Evolutionary conservation across 306 rosid genomes (phyloP).

Genomic region (Dryas alaskensis): DNA sequence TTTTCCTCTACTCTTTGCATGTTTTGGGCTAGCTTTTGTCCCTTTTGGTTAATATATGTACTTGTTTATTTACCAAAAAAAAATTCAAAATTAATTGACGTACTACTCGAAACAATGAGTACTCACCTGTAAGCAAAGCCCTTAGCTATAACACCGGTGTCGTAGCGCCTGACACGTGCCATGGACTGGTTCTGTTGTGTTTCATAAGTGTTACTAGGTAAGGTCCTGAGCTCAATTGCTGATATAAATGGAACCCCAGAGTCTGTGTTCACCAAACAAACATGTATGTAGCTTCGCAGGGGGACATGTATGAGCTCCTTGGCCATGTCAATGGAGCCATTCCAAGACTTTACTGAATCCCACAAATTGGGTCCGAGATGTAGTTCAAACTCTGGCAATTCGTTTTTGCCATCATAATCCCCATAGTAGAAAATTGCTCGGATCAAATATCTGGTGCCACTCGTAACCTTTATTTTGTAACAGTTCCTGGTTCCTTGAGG

Average conservation of each 20-base stretch:
- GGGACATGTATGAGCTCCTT: slow-evolving; percentile 15
- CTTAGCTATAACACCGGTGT: slow-evolving; percentile 7
- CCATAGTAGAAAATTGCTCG: slow-evolving; percentile 34
- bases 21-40: no score
- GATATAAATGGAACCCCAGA: slow-evolving; percentile 25
- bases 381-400: slow-evolving; percentile 14
- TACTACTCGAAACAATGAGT: no score
- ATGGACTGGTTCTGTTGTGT: neutral
- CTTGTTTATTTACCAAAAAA: no score
- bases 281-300: neutral
- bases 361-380: slow-evolving; percentile 32
- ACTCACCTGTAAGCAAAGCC: neutral
- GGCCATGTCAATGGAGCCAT: neutral
- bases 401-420: slow-evolving; percentile 27
- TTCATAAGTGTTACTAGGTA: neutral
- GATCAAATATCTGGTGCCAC: slow-evolving; percentile 25
- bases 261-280: slow-evolving; percentile 19
- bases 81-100: no score
- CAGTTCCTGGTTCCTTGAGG: slow-evolving; percentile 41
- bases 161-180: neutral
- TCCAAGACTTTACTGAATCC: neutral
- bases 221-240: slow-evolving; percentile 22
- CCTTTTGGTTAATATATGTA: no score
- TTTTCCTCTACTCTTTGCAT: no score
- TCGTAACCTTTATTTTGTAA: slow-evolving; percentile 28